Conservation (phyloP, 2,329 filamentous ascomycete species). For the Aspergillus pseudoglaucus region DNA sequence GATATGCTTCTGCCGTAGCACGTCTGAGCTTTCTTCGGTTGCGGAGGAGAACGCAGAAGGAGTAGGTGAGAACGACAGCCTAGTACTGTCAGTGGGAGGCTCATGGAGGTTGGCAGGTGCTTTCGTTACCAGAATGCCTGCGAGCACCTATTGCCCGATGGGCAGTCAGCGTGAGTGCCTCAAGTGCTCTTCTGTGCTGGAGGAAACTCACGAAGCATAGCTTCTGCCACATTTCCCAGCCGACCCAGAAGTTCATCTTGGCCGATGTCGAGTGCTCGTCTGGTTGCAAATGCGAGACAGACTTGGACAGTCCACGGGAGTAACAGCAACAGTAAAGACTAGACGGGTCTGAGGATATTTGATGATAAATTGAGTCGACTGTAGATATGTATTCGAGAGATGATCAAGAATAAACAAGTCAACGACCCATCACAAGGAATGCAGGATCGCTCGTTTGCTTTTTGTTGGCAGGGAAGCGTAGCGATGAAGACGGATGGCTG, state of each 20-base stretch:
- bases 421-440: too few species aligned
- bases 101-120: not conserved
- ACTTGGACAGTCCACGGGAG: not conserved
- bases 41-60: slow-evolving; percentile 56
- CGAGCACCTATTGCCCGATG: slow-evolving; percentile 58
- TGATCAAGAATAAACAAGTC: too few species aligned
- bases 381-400: too few species aligned
- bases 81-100: slow-evolving; percentile 27
- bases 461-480: not conserved
- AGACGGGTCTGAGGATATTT: not conserved
- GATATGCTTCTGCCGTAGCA: slow-evolving; percentile 61
- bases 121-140: slow-evolving; percentile 55
- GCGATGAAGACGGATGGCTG: not conserved
- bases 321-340: not conserved
- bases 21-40: slow-evolving; percentile 55
- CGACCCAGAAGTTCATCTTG: slow-evolving; percentile 52
- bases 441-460: not conserved
- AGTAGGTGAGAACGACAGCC: slow-evolving; percentile 61
- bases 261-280: not conserved
- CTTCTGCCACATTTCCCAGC: slow-evolving; percentile 80
- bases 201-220: slow-evolving; percentile 70
- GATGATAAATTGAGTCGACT: too few species aligned
- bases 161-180: slow-evolving; percentile 9
- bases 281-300: not conserved
- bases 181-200: not conserved